Evolutionary conservation across 2,329 filamentous ascomycete species (phyloP).

Genomic region (Colletotrichum spinosum): DNA sequence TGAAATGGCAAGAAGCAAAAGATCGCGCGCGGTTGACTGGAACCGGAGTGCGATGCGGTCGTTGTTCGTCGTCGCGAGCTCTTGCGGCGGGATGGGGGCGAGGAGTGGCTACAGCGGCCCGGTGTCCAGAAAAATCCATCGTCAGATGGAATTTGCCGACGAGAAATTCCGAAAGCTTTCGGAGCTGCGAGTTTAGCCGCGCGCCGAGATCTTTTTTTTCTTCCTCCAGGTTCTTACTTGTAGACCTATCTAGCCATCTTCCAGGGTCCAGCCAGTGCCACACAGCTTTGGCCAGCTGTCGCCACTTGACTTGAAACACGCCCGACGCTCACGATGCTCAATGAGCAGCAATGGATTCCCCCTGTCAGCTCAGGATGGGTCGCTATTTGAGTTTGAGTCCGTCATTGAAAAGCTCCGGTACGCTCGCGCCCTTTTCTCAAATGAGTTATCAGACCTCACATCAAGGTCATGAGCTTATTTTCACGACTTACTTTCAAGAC

Average conservation of each 20-base stretch:
- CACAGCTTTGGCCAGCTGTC: background rate
- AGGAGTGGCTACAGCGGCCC: constrained; percentile 8
- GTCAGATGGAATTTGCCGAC: constrained; percentile 28
- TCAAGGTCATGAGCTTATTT: constrained; percentile 4
- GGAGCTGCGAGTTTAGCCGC: constrained; percentile 15
- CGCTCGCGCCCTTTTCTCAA: constrained; percentile 17
- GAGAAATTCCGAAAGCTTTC: constrained; percentile 34
- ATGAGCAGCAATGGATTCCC: constrained; percentile 1
- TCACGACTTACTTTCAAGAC: background rate
- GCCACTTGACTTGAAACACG: background rate
- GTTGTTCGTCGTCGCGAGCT: constrained; percentile 21
- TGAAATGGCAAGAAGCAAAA: background rate
- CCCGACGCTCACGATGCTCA: background rate
- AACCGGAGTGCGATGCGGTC: constrained; percentile 23
- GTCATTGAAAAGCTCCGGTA: constrained; percentile 21
- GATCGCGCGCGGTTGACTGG: constrained; percentile 3
- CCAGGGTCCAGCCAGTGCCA: background rate
- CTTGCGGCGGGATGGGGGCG: constrained; percentile 3
- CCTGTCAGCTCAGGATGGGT: background rate
- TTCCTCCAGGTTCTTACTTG: background rate
- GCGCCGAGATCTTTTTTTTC: constrained; percentile 10
- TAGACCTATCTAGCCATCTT: background rate
- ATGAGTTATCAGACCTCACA: background rate
- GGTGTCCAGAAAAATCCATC: constrained; percentile 30
- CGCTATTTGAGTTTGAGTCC: constrained; percentile 21